These are phyloP conservation scores for Phytopythium oedochilum DNA, from an alignment of 352 stramenopile genomes.

Conservation along the genomic window DNA sequence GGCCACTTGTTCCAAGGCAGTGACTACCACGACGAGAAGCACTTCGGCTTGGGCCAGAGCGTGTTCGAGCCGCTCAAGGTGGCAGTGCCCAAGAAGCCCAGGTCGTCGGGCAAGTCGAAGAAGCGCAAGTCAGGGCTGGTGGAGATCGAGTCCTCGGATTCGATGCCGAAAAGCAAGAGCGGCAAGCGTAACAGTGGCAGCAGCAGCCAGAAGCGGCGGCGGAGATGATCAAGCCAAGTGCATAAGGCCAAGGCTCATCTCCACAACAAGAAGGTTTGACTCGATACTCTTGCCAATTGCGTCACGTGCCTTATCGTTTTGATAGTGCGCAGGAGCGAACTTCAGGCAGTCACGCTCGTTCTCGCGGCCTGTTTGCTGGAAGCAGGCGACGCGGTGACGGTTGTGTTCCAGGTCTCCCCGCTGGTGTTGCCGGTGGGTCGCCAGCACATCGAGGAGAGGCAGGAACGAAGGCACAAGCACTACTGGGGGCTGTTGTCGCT, in stretches of 20 bases:
- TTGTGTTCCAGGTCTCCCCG: not conserved
- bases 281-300: too few relatives aligned
- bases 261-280: not conserved
- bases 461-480: not conserved
- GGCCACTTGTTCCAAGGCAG: slow-evolving; percentile 27
- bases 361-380: not conserved
- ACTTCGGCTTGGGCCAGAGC: slow-evolving; percentile 67
- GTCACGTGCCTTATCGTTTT: too few relatives aligned
- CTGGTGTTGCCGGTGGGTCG: not conserved
- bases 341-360: too few relatives aligned
- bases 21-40: slow-evolving; percentile 61
- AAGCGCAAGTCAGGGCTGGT: slow-evolving; percentile 15
- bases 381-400: not conserved
- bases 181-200: slow-evolving; percentile 24
- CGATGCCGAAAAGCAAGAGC: slow-evolving; percentile 8
- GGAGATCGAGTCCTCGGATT: not conserved
- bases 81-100: slow-evolving; percentile 30
- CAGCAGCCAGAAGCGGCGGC: slow-evolving; percentile 43
- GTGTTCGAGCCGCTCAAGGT: slow-evolving; percentile 65
- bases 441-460: not conserved
- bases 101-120: slow-evolving; percentile 22
- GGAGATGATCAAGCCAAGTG: slow-evolving; percentile 12
- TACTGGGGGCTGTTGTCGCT: not conserved
- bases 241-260: too few relatives aligned
- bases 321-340: too few relatives aligned